Conservation (phyloP, 352 stramenopile species). For the Achlya hypogyna region DNA sequence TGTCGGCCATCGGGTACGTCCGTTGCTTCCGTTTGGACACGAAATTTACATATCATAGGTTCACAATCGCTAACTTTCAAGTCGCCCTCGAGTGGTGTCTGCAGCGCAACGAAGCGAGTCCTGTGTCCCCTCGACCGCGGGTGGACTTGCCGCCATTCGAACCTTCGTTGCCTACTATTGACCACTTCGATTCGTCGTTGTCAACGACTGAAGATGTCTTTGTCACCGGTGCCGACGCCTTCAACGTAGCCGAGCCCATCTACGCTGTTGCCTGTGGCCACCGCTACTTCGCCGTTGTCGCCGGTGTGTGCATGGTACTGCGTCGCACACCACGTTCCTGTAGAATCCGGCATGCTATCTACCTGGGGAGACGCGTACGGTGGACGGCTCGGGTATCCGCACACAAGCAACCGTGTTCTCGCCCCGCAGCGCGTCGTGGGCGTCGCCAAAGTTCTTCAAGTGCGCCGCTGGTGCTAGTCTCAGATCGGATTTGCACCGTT, state of each 20-base stretch:
- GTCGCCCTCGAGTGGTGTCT: slow-evolving; percentile 66
- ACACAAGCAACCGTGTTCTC: slow-evolving; percentile 32
- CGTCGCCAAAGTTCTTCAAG: slow-evolving; percentile 26
- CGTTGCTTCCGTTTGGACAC: neutral
- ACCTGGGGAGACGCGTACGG: slow-evolving; percentile 71
- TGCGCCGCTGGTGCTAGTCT: slow-evolving; percentile 9
- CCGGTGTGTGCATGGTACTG: neutral
- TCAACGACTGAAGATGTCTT: too few species aligned
- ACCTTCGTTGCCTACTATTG: too few species aligned
- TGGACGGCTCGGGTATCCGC: slow-evolving; percentile 44
- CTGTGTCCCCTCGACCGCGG: too few species aligned
- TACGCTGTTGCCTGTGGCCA: neutral
- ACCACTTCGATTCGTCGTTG: too few species aligned
- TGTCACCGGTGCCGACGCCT: too few species aligned
- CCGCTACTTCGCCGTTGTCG: neutral
- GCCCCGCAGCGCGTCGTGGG: slow-evolving; percentile 30
- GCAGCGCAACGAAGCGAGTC: too few species aligned
- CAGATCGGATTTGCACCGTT: neutral
- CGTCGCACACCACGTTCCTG: neutral
- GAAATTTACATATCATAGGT: slow-evolving; percentile 21
- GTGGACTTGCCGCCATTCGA: too few species aligned
- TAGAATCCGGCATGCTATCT: slow-evolving; percentile 57
- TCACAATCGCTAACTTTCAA: slow-evolving; percentile 73
- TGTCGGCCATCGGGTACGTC: slow-evolving; percentile 42
- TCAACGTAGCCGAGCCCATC: too few species aligned